Evolutionary conservation across 352 stramenopile genomes (phyloP), one percentile per base, ranked within the genome.

Genomic region (Phytophthora fragariae): DNA sequence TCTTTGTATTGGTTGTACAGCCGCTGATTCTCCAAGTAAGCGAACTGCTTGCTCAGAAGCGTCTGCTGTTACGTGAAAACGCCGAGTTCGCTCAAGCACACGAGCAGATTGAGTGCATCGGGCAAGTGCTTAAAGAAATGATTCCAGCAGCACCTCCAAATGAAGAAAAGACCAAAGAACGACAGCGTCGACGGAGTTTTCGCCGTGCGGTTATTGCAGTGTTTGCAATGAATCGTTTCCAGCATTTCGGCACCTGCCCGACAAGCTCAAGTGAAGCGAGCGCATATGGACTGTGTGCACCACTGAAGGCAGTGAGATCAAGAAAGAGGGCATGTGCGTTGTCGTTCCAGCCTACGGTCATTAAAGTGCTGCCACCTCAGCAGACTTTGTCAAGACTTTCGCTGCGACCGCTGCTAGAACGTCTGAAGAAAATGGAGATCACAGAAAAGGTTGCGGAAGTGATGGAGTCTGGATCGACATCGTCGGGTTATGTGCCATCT

Each of bases 201-300:
- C 82, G 86, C 5, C 82, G 75, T 17, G 83, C 83, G 4, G 75
- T 92, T 3, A 78, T 90, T 56, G 83, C 82, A 0, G 82, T 93
- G 10, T 91, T 93, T 79, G 86, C 86, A n/a, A 59, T 84, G 31
- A 93, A 93, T 64, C 75, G 86, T 3, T 76, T 93, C 21, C 79
- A 77, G 37, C 71, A 75, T 17, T 75, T 80, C n/a, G 49, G 69
- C 6, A 29, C 9, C 5, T 47, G 2, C 21, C 14, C 46, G 39
- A 52, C 27, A 5, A 61, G 52, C 37, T 17, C 19, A 17, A 29
- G 55, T 12, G 54, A 65, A 33, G 54, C 59, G 15, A 77, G 71
- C 3, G 53, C 64, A 0, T 89, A 83, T 60, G 84, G 84, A 1
- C 50, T 84, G 11, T 79, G 72, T 60, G 76, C 74, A 37, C 81